Base-by-base conservation (phyloP, 345 rosid genomes). In the Mercurialis annua region DNA sequence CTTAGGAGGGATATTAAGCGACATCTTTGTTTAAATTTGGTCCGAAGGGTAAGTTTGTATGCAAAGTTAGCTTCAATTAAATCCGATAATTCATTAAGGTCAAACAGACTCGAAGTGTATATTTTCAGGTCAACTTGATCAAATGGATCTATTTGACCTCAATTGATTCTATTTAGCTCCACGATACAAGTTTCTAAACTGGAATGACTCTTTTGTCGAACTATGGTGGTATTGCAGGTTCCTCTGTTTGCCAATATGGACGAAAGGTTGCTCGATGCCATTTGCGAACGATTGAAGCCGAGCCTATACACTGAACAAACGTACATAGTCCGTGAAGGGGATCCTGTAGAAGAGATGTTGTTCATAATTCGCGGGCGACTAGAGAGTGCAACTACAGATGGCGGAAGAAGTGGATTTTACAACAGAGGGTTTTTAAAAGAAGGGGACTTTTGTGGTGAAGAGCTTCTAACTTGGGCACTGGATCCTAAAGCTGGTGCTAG, bases 161-260 rank as follows among this genome's bases (percentile, higher is more conserved):
- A n/a, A n/a, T n/a, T n/a, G n/a, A n/a, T n/a, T n/a, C n/a, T n/a
- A n/a, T n/a, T n/a, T n/a, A n/a, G n/a, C n/a, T n/a, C n/a, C n/a
- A n/a, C n/a, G n/a, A n/a, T n/a, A n/a, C n/a, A n/a, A n/a, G n/a
- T n/a, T n/a, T n/a, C n/a, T n/a, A n/a, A n/a, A n/a, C n/a, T n/a
- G n/a, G n/a, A n/a, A n/a, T n/a, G n/a, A n/a, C n/a, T n/a, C n/a
- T n/a, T n/a, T n/a, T n/a, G n/a, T n/a, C n/a, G n/a, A n/a, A 21
- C 6, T 50, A 7, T 31, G 44, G 30, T 20, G 58, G 10, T 26
- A 18, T 24, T 49, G 65, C 76, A 88, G 96, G 97, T 91, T 46
- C 92, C 96, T 72, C 77, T 91, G 54, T 91, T 91, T 67, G 90
- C 90, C 44, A 88, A 91, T 61, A 85, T 91, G 96, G 97, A 91